Conservation (phyloP, 2,329 filamentous ascomycete species). For the Epichloe hybrida region DNA sequence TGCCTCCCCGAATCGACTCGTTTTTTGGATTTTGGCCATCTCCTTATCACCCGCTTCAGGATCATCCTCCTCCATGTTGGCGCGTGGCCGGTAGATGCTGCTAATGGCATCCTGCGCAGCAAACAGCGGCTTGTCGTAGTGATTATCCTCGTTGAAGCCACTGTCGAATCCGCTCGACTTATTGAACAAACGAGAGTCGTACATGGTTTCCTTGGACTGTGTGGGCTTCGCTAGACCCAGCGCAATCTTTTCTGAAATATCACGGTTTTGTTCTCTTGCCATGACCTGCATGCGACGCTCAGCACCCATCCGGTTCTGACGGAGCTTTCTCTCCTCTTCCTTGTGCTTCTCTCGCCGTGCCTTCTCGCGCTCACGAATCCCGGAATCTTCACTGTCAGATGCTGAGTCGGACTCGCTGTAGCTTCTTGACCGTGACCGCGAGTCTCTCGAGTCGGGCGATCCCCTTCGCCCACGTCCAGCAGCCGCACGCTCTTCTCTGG, state of each 20-base stretch:
- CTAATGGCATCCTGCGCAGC: constrained; percentile 89
- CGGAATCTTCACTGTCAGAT: constrained; percentile 50
- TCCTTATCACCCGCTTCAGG: constrained; percentile 69
- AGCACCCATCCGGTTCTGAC: constrained; percentile 89
- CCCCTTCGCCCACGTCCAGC: constrained; percentile 30
- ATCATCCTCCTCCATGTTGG: constrained; percentile 62
- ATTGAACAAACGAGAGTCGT: constrained; percentile 91
- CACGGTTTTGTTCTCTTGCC: constrained; percentile 87
- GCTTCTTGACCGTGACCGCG: constrained; percentile 28
- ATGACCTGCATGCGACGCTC: constrained; percentile 86
- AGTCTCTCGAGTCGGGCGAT: constrained; percentile 25
- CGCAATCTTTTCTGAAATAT: constrained; percentile 94
- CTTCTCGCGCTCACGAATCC: constrained; percentile 61
- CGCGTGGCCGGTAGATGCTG: constrained; percentile 78
- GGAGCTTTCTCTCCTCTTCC: constrained; percentile 78
- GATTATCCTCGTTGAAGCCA: constrained; percentile 95
- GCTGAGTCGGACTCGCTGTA: constrained; percentile 39
- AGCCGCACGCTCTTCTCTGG: constrained; percentile 63
- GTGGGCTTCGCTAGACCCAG: constrained; percentile 91
- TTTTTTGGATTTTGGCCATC: constrained; percentile 80
- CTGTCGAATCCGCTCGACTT: constrained; percentile 80
- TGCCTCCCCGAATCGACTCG: constrained; percentile 71
- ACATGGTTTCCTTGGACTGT: constrained; percentile 86
- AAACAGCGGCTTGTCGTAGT: constrained; percentile 94
- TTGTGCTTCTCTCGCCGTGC: constrained; percentile 63